phyloP scores from a whole-genome alignment of 139 green algal species.

The Picochlorum sp. region DNA sequence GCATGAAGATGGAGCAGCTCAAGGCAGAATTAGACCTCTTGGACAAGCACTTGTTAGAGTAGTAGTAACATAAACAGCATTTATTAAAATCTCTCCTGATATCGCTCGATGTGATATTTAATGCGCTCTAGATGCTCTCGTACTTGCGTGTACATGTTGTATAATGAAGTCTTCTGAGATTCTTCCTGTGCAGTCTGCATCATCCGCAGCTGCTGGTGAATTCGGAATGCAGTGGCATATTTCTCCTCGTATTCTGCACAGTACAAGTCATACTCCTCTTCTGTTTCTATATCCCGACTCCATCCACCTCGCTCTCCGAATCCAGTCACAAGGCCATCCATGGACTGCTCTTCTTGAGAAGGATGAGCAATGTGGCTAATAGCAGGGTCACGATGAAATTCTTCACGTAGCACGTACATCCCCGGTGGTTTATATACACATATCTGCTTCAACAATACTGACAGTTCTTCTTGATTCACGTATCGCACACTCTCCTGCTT shows the following conservation, averaged over 20 bases:
- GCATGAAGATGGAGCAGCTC: slow-evolving; percentile 60
- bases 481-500: no score
- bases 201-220: neutral
- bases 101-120: no score
- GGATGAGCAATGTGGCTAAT: neutral
- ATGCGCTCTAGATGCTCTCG: no score
- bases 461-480: neutral
- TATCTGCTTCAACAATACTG: slow-evolving; percentile 2
- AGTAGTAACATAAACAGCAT: no score
- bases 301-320: no score
- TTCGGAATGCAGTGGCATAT: neutral
- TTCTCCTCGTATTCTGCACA: slow-evolving; percentile 1
- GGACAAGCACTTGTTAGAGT: slow-evolving; percentile 10
- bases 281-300: neutral
- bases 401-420: neutral
- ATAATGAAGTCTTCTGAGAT: no score
- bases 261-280: neutral
- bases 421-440: neutral
- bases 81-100: no score
- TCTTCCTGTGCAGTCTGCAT: no score
- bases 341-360: neutral
- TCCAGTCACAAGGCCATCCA: neutral
- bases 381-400: neutral
- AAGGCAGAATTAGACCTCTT: slow-evolving; percentile 42
- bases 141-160: no score